Conservation (phyloP, 305 asterid species). For the Ajuga reptans region DNA sequence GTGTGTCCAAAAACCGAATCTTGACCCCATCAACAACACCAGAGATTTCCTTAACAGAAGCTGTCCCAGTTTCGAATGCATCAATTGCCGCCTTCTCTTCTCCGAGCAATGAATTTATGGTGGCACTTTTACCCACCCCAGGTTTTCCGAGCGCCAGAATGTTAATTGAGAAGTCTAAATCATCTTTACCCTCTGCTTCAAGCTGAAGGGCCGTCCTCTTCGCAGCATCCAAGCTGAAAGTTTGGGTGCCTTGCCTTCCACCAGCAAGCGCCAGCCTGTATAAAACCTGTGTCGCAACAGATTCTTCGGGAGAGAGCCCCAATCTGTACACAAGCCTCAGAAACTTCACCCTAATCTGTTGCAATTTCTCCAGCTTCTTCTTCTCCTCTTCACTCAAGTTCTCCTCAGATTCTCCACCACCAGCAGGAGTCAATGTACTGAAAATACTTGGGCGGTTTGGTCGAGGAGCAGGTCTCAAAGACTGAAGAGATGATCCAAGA, state of each 20-base stretch:
- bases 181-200: constrained; percentile 46
- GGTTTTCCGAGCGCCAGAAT: constrained; percentile 79
- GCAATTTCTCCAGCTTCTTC: constrained; percentile 72
- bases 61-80: constrained; percentile 64
- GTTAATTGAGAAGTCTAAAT: constrained; percentile 61
- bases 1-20: constrained; percentile 66
- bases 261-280: constrained; percentile 68
- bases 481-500: constrained; percentile 74
- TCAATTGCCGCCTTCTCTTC: constrained; percentile 61
- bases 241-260: constrained; percentile 60
- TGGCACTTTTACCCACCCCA: constrained; percentile 89
- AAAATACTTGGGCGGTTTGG: constrained; percentile 49
- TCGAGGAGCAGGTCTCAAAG: constrained; percentile 56
- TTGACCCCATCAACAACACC: constrained; percentile 70
- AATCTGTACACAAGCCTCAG: constrained; percentile 76
- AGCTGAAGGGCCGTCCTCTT: constrained; percentile 60
- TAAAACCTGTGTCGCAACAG: constrained; percentile 73
- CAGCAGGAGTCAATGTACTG: constrained; percentile 32
- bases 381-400: constrained; percentile 79
- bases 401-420: constrained; percentile 44
- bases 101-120: constrained; percentile 72
- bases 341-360: constrained; percentile 64
- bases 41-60: constrained; percentile 41
- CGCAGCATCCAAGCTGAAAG: constrained; percentile 65
- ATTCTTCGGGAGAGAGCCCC: constrained; percentile 70